Percentiles rank a stretch among this genome's conserved stretches.
Conservation (phyloP, 2,329 filamentous ascomycete species). For the Sporothrix brasiliensis region DNA sequence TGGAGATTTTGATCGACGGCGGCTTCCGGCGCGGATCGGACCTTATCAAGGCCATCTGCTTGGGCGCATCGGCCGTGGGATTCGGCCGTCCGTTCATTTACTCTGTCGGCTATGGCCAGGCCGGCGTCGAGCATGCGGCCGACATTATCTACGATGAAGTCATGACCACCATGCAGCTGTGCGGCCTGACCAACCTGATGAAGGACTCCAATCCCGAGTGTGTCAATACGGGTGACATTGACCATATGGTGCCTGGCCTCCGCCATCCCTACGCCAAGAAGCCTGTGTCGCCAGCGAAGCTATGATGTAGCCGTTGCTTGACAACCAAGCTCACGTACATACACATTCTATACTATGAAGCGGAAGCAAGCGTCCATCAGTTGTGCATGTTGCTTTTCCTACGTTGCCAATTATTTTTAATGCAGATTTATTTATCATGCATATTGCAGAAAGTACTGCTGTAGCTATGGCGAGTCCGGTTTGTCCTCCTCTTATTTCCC, state of each 20-base stretch:
- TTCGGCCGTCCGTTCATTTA: slow-evolving; percentile 55
- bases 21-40: slow-evolving; percentile 50
- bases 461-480: background rate
- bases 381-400: background rate
- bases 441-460: background rate
- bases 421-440: background rate
- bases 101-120: slow-evolving; percentile 45
- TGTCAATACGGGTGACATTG: slow-evolving; percentile 38
- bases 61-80: slow-evolving; percentile 49
- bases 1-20: slow-evolving; percentile 48
- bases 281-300: slow-evolving; percentile 29
- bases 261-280: slow-evolving; percentile 35
- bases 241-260: slow-evolving; percentile 34
- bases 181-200: slow-evolving; percentile 37
- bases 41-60: slow-evolving; percentile 49
- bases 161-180: slow-evolving; percentile 46
- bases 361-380: background rate
- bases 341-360: background rate
- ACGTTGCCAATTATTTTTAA: background rate
- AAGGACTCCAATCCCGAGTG: slow-evolving; percentile 35
- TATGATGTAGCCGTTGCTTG: background rate
- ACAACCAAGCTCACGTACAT: background rate
- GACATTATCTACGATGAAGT: slow-evolving; percentile 47
- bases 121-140: slow-evolving; percentile 50
- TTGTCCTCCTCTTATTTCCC: background rate